Conservation (phyloP, 2,329 filamentous ascomycete genomes). For the Emericellopsis atlantica region DNA sequence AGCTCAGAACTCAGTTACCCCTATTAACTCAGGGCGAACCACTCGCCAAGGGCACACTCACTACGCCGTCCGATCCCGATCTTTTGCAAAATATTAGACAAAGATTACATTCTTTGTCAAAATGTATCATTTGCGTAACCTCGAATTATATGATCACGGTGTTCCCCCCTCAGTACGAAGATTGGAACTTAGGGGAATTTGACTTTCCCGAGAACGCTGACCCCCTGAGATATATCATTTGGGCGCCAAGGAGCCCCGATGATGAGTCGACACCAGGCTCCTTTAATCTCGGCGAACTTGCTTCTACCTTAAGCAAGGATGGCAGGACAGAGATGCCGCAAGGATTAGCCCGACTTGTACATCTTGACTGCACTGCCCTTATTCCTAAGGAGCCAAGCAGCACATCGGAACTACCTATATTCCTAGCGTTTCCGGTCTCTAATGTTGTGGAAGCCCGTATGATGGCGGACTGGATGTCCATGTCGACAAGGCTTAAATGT, state of each 20-base stretch:
- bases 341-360: background rate
- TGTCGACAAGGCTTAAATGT: constrained; percentile 20
- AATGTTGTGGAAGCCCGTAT: constrained; percentile 19
- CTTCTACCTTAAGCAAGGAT: no score
- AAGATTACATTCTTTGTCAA: constrained; percentile 3
- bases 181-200: constrained; percentile 1
- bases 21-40: no score
- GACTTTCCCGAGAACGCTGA: background rate
- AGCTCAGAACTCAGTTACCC: no score
- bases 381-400: background rate
- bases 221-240: constrained; percentile 1
- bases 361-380: background rate
- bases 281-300: no score
- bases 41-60: no score
- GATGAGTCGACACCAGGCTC: background rate
- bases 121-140: constrained; percentile 20
- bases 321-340: background rate
- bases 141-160: constrained; percentile 23
- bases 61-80: no score
- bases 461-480: constrained; percentile 25
- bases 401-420: constrained; percentile 19
- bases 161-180: constrained; percentile 17
- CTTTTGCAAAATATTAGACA: no score
- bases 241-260: background rate
- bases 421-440: constrained; percentile 33